Conservation (phyloP, 257 asterid species). For the Cruciata laevipes region DNA sequence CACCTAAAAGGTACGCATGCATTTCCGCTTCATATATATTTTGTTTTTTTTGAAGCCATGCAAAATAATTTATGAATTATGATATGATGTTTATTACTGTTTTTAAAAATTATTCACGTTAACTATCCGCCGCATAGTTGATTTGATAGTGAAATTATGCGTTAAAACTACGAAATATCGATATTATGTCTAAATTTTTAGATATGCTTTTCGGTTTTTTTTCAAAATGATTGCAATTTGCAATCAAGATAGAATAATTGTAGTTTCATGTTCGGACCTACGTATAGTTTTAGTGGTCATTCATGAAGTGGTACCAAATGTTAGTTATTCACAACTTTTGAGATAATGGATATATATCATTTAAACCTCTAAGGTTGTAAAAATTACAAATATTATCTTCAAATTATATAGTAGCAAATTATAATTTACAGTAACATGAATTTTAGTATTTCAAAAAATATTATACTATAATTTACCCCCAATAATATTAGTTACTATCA, state of each 20-base stretch:
- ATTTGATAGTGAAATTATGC: background rate
- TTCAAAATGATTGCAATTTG: background rate
- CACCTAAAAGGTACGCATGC: conserved; percentile 56
- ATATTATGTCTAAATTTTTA: too few species aligned
- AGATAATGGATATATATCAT: background rate
- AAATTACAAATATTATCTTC: too few species aligned
- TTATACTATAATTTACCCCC: too few species aligned
- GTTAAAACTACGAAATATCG: background rate
- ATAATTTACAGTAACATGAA: too few species aligned
- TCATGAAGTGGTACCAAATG: background rate
- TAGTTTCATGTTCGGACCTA: background rate
- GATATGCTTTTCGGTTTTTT: background rate
- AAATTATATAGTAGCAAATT: too few species aligned
- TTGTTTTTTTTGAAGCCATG: background rate
- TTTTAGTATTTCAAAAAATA: too few species aligned
- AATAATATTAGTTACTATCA: too few species aligned
- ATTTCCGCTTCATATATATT: background rate
- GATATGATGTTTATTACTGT: too few species aligned
- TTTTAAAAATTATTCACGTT: background rate
- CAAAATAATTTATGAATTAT: background rate
- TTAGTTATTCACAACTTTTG: background rate
- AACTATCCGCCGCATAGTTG: background rate
- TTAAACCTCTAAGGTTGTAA: background rate
- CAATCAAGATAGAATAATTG: background rate
- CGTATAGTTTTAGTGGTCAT: background rate